Conservation (phyloP, 1,139 yeast genomes). For the Trichomonascaceae sp. region DNA sequence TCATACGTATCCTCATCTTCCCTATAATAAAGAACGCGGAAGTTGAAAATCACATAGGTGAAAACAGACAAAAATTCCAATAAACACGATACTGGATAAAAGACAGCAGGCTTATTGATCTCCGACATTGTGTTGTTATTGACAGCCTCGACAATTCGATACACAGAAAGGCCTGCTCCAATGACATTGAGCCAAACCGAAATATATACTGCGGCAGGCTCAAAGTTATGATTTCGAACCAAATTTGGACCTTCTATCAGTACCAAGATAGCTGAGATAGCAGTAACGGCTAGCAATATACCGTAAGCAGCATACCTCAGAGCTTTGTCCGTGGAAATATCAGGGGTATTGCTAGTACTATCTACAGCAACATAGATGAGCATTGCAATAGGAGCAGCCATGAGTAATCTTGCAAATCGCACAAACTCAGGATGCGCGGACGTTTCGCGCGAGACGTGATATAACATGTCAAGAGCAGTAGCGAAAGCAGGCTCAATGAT, state of each 20-base stretch:
- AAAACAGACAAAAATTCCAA: slow-evolving; percentile 1
- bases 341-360: neutral
- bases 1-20: neutral
- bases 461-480: slow-evolving; percentile 2
- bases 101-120: slow-evolving; percentile 1
- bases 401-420: neutral
- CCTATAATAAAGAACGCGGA: neutral
- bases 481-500: slow-evolving; percentile 10
- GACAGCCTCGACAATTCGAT: neutral
- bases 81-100: slow-evolving; percentile 6
- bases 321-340: slow-evolving; percentile 2
- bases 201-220: neutral
- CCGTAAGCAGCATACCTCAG: slow-evolving; percentile 2
- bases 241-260: neutral
- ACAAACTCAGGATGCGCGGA: neutral
- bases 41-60: neutral
- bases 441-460: neutral
- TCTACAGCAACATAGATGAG: slow-evolving; percentile 2
- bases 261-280: neutral
- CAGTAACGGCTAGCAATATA: neutral
- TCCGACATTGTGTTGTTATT: neutral
- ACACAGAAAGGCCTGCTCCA: neutral
- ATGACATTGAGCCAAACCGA: neutral
- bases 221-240: neutral
- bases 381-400: slow-evolving; percentile 2